Base-by-base conservation (phyloP, 176 grass and related monocot genomes). In the Elaeis guineensis region DNA sequence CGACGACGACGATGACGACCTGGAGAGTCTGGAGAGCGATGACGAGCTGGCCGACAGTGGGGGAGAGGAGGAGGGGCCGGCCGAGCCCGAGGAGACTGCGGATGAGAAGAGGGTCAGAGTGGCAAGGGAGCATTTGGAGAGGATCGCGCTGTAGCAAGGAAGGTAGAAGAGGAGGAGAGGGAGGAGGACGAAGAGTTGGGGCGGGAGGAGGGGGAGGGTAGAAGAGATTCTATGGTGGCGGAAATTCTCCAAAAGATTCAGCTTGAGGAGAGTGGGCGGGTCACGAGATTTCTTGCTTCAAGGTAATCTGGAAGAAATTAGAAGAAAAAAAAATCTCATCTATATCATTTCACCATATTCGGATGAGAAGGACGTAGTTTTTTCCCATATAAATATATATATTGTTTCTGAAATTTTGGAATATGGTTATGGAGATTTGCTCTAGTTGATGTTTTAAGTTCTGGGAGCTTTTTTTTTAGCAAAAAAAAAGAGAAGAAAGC, bases 41-140 rank as follows among this genome's bases (percentile, higher is more conserved):
- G 73, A 78, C n/a, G 63, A 56, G 9, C 77, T 67, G 30, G 77
- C n/a, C 12, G 78, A 72, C 14, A 70, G 53, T 39, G 35, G 7
- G 35, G 35, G 35, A 22, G 59, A 51, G 19, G 75, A 64, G 3
- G 75, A 73, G 23, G 74, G 70, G 9, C 77, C 87, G 24, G 50
- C 25, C 16, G 50, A 6, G 17, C 25, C 50, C 15, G 52, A 54
- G 75, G 89, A 95, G 53, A 95, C 85, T 0, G 81, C 44, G 16
- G 85, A 80, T 17, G 89, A 95, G 85, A 95, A 89, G 68, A 89
- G 79, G 72, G 71, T 89, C 44, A 83, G 85, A 61, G 56, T 95
- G 16, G 81, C 89, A n/a, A 95, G 70, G 21, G 89, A 95, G 61
- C 67, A 25, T 29, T 69, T 95, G 64, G 60, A 64, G 68, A 89